Base-by-base conservation (phyloP, 495 filamentous ascomycete species). In the Penicillium canariense region DNA sequence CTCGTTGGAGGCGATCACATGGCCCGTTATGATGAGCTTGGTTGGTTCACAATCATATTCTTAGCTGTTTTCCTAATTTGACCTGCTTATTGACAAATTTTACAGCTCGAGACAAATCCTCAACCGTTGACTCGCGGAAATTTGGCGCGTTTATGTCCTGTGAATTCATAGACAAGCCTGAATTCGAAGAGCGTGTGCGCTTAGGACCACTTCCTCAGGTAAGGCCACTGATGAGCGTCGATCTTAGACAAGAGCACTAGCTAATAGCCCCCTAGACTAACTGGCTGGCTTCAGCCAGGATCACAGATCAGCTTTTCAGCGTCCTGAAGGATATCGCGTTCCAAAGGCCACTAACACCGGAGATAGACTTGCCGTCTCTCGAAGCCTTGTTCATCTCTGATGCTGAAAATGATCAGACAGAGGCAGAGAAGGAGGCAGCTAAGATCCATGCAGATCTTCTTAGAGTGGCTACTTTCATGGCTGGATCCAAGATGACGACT, bases 61-160 rank as follows among this genome's bases (percentile, higher is more conserved):
- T 7, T 14, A 2, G 12, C 4, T 9, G 4, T 11, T 28, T 5
- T 34, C 7, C 6, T 17, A 17, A 42, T 44, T 14, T 17, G 2
- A 31, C 1, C 30, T 60, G 53, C 30, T 62, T 49, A 39, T 36
- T 50, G 22, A 52, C 10, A 35, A 5, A 31, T 6, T 17, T 17
- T 38, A 50, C 22, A 78, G 75, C 70, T 18, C 61, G 62, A n/a
- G 63, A 72, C 34, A 25, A 48, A 6, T 65, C 70, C 0, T 42
- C 65, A 1, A 46, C 62, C 22, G 30, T 61, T 9, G 75, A 78
- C 49, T 61, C 68, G 42, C 67, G 75, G 42, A 55, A 49, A 6
- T 76, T 68, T 31, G 60, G 65, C 30, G 69, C 73, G 28, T 80
- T 79, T 35, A 76, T 78, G 67, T 73, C 72, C 31, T 77, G 73